Base-by-base conservation (phyloP, 257 asterid genomes). In the Jasminum sambac region DNA sequence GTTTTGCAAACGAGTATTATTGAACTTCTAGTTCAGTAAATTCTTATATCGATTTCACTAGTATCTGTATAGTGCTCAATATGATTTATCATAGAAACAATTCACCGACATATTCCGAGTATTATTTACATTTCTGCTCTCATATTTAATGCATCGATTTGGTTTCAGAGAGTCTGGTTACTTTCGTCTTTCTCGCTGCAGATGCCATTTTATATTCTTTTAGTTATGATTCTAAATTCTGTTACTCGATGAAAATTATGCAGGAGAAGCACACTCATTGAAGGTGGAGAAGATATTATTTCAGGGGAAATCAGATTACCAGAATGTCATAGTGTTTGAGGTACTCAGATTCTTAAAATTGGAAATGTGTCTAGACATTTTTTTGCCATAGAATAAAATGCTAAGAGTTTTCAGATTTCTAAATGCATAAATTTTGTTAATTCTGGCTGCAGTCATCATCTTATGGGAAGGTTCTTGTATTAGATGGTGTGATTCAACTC, bases 241-340 rank as follows among this genome's bases (percentile, higher is more conserved):
- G 41, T 55, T 59, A 67, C 66, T 61, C 23, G 60, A 25, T 44
- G 75, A 70, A 62, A 82, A 48, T 74, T 64, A 30, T 82, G 84
- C 92, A 94, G 99, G 99, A 69, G 99, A 95, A 82, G 99, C 99
- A 37, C 99, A 95, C 83, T 95, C 99, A 0, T 77, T 95, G 81
- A 95, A 95, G 90, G 97, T 94, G 21, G 97, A 91, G 70, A 88
- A 91, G 82, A 76, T 88, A 73, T 74, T 94, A 66, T 91, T 86
- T 71, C 88, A 83, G 80, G 97, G 97, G 21, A 94, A 89, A 52
- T 94, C 99, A 68, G 99, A 94, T 73, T 94, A 85, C 80, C 99
- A 94, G 79, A 79, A 91, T 77, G 99, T 94, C 75, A 80, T 91
- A 79, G 96, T 94, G 73, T 94, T 94, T 76, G 95, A 91, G 99